Evolutionary conservation across 805 yeast genomes (phyloP), one percentile per base, ranked within the genome.

Genomic region (Monosporozyma aquatica): DNA sequence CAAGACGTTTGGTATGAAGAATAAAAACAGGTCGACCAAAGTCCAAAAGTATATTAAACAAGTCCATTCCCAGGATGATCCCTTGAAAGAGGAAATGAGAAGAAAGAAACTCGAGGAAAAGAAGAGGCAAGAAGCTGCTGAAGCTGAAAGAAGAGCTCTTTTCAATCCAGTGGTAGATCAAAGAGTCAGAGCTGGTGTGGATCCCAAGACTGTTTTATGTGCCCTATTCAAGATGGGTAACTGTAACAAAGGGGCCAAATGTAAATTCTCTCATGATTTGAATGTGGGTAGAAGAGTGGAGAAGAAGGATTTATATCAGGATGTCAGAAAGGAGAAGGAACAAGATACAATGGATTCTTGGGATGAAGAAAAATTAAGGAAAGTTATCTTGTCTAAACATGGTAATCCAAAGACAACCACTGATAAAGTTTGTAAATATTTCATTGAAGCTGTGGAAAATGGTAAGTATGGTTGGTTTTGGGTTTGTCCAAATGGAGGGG

Each of bases 381-480:
- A 72, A 27, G 97, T 92, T 47, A 82, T 92, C 55, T 44, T 74
- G 50, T 87, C 96, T 42, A 92, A 92, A 67, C 97, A 89, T 55
- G 97, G 98, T 40, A 92, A 92, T 62, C 87, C 82, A 43, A 79
- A 79, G 62, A 87, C 96, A 9, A 87, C 97, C 11, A 92, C 99
- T 0, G 97, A 90, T 50, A 92, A 76, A 52, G 85, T 92, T 38
- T 92, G 99, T 75, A 92, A 89, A 63, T 78, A 64, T 65, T 94
- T 92, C 68, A 85, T 92, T 51, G 95, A 87, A 46, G 97, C 98
- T 0, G 97, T 92, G 44, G 99, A 92, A 61, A 87, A 87, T 58
- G 92, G 90, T 45, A 90, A 90, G 61, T 92, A 92, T 61, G 98
- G 98, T 58, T 92, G 98, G 98, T 89, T 92, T 66, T 92, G 98